These are phyloP conservation scores for Epichloe glyceriae DNA, from an alignment of 2,329 filamentous ascomycete genomes.

Conservation along the genomic window DNA sequence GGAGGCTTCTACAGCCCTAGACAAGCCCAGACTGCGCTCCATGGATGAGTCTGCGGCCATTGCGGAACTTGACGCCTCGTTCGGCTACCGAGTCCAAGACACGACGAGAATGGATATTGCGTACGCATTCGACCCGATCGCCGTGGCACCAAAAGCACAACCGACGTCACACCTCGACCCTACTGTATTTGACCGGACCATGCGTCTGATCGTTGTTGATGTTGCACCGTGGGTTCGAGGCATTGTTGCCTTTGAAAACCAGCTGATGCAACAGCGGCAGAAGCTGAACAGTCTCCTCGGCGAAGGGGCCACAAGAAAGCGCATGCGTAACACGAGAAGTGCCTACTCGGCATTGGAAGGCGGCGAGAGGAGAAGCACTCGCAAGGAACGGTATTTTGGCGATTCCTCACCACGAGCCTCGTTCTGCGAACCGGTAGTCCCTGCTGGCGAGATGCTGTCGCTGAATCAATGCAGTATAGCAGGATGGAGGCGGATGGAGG, in stretches of 20 bases:
- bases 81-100: slow-evolving; percentile 14
- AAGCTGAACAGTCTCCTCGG: slow-evolving; percentile 49
- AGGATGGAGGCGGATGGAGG: not conserved
- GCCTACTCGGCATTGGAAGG: slow-evolving; percentile 69
- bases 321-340: slow-evolving; percentile 57
- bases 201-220: slow-evolving; percentile 55
- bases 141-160: slow-evolving; percentile 32
- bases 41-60: slow-evolving; percentile 23
- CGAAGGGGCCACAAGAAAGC: slow-evolving; percentile 37
- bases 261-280: slow-evolving; percentile 54
- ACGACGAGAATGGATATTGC: slow-evolving; percentile 40
- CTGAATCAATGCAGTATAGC: slow-evolving; percentile 10
- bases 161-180: slow-evolving; percentile 38
- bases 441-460: slow-evolving; percentile 22
- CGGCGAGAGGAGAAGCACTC: slow-evolving; percentile 50
- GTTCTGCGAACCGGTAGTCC: slow-evolving; percentile 52
- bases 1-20: not conserved
- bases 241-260: slow-evolving; percentile 66
- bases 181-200: slow-evolving; percentile 64
- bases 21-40: slow-evolving; percentile 10
- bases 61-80: slow-evolving; percentile 24
- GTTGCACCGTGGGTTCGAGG: slow-evolving; percentile 81
- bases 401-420: slow-evolving; percentile 43
- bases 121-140: slow-evolving; percentile 48
- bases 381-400: slow-evolving; percentile 61